Conservation (phyloP, 2,329 filamentous ascomycete species). For the Trichophyton equinum region DNA sequence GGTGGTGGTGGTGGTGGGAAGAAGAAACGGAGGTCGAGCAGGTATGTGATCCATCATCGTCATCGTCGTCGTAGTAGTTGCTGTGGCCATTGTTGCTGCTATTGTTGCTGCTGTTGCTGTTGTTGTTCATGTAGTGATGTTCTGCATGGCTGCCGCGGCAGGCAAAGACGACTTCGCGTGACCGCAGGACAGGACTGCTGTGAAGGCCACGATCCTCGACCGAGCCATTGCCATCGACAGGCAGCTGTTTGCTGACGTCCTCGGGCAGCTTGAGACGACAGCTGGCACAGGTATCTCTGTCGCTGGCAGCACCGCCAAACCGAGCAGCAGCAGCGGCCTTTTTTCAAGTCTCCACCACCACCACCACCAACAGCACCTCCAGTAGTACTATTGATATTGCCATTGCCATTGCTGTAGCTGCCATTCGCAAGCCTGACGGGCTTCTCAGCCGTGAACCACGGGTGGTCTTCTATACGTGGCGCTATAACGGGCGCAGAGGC, state of each 20-base stretch:
- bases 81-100: constrained; percentile 8
- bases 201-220: constrained; percentile 36
- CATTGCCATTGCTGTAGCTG: constrained; percentile 13
- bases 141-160: constrained; percentile 32
- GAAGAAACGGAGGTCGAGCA: constrained; percentile 18
- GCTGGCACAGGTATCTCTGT: constrained; percentile 45
- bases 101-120: no score
- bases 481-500: constrained; percentile 13
- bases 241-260: constrained; percentile 41
- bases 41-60: constrained; percentile 13
- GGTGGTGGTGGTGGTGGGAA: constrained; percentile 25
- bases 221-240: constrained; percentile 41
- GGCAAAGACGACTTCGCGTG: constrained; percentile 41
- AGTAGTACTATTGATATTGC: constrained; percentile 13
- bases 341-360: constrained; percentile 17
- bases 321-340: background rate
- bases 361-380: constrained; percentile 12
- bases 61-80: constrained; percentile 20
- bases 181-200: constrained; percentile 44
- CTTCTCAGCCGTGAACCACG: constrained; percentile 37
- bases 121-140: constrained; percentile 10
- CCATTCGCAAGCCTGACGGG: constrained; percentile 26
- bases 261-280: constrained; percentile 45
- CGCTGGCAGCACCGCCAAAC: constrained; percentile 21
- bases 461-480: constrained; percentile 37